These are phyloP conservation scores for Aspergillus chevalieri DNA, from an alignment of 2,329 filamentous ascomycete genomes.

Conservation along the genomic window DNA sequence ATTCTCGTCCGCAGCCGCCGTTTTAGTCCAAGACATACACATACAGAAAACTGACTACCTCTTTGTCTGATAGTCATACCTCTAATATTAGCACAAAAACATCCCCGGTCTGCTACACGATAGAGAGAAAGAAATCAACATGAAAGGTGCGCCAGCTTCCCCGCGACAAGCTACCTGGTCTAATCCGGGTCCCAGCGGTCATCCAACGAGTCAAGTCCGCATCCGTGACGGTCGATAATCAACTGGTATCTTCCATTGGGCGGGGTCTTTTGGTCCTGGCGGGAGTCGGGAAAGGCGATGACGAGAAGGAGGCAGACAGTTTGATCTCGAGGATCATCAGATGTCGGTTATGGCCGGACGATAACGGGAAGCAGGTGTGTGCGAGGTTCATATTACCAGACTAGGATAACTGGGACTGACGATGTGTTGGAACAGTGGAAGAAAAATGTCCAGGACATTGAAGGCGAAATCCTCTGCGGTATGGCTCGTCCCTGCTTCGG, in stretches of 20 bases:
- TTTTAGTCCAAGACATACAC: no score
- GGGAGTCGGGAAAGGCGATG: conserved; percentile 84
- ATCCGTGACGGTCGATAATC: conserved; percentile 88
- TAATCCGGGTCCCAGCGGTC: conserved; percentile 57
- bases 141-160: conserved; percentile 35
- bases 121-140: conserved; percentile 10
- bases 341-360: conserved; percentile 86
- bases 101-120: no score
- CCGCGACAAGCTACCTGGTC: neutral
- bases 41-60: no score
- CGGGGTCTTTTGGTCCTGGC: conserved; percentile 87
- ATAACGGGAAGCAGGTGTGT: conserved; percentile 59
- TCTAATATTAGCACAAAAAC: neutral
- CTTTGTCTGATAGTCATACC: neutral
- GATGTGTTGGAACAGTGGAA: conserved; percentile 63
- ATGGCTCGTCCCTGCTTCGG: conserved; percentile 24
- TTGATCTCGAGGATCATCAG: conserved; percentile 83
- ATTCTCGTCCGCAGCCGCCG: no score
- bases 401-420: neutral
- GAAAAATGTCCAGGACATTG: conserved; percentile 76
- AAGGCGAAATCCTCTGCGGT: conserved; percentile 93
- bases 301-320: conserved; percentile 75
- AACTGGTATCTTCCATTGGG: conserved; percentile 84
- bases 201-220: conserved; percentile 90
- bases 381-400: neutral